A percentile compares a stretch with the other conserved stretches of the same genome.
phyloP scores from a whole-genome alignment of 1,284 basidiomycete species.

The Boletus semigastroideus region DNA sequence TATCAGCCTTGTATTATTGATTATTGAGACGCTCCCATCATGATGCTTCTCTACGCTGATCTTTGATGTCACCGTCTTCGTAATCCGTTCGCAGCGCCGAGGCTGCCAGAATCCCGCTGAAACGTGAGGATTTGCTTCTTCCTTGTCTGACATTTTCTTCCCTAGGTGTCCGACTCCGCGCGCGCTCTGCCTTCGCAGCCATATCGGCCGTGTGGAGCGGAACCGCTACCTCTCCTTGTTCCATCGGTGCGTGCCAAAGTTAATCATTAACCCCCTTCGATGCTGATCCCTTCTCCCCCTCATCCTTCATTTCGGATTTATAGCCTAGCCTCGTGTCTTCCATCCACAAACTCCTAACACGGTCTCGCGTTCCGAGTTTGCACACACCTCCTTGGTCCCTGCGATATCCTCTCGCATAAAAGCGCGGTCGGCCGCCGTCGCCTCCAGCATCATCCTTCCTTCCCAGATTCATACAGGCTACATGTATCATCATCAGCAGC shows the following conservation, averaged over 20 bases:
- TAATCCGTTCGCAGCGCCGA: slow-evolving; percentile 16
- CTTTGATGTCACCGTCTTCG: slow-evolving; percentile 22
- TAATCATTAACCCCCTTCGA: slow-evolving; percentile 36
- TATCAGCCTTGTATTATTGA: neutral
- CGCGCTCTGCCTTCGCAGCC: slow-evolving; percentile 10
- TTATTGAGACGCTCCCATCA: slow-evolving; percentile 3
- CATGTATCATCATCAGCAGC: slow-evolving; percentile 51
- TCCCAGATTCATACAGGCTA: slow-evolving; percentile 18
- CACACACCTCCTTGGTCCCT: slow-evolving; percentile 26
- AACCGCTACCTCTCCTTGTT: slow-evolving; percentile 25
- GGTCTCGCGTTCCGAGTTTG: slow-evolving; percentile 32
- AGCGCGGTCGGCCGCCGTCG: slow-evolving; percentile 25
- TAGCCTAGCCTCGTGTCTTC: slow-evolving; percentile 36
- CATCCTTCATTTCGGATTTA: slow-evolving; percentile 36
- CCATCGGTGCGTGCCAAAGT: slow-evolving; percentile 30
- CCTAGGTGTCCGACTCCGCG: slow-evolving; percentile 9
- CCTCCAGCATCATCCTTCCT: slow-evolving; percentile 12
- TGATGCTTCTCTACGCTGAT: slow-evolving; percentile 14
- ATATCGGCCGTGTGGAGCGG: slow-evolving; percentile 27
- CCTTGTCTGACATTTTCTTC: slow-evolving; percentile 8
- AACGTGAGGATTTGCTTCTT: slow-evolving; percentile 28
- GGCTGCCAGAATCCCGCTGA: slow-evolving; percentile 2
- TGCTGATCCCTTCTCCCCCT: slow-evolving; percentile 37
- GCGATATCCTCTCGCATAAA: slow-evolving; percentile 33
- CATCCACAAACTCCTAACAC: slow-evolving; percentile 32